Percentiles rank a stretch among this genome's conserved stretches.
phyloP scores from a whole-genome alignment of 2,329 filamentous ascomycete genomes.

The Sporothrix phasma region DNA sequence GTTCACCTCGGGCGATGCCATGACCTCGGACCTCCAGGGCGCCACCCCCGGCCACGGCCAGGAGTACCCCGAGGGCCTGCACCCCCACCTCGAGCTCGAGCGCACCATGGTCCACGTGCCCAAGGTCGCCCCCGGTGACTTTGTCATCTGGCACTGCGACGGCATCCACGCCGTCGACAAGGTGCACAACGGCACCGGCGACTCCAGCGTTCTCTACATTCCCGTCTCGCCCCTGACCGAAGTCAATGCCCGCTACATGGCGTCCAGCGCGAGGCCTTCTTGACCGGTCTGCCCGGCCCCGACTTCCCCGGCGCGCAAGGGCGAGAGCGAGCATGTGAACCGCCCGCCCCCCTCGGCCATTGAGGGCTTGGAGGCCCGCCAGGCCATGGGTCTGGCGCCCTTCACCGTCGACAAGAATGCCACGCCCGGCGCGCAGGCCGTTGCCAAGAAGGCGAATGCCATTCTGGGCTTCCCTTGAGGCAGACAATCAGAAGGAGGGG shows the following conservation, averaged over 20 bases:
- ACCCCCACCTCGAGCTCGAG: conserved; percentile 60
- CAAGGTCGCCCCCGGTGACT: conserved; percentile 60
- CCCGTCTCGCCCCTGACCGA: conserved; percentile 74
- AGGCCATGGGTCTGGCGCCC: conserved; percentile 37
- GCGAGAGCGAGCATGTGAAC: conserved; percentile 47
- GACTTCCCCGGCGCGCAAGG: conserved; percentile 64
- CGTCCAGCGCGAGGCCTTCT: conserved; percentile 60
- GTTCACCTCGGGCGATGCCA: conserved; percentile 21
- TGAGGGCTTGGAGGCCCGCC: conserved; percentile 27
- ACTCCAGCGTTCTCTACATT: conserved; percentile 84
- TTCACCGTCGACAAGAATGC: conserved; percentile 25
- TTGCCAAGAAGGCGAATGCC: conserved; percentile 33
- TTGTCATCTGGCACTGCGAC: conserved; percentile 78
- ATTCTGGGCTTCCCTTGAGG: conserved; percentile 28
- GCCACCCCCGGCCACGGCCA: conserved; percentile 59
- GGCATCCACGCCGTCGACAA: conserved; percentile 76
- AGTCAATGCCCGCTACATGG: conserved; percentile 61
- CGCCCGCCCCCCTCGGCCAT: conserved; percentile 34
- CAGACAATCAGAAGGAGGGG: too few relatives aligned
- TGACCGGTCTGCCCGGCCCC: conserved; percentile 54
- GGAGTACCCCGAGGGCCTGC: conserved; percentile 52
- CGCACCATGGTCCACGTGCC: conserved; percentile 65
- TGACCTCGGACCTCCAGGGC: conserved; percentile 46
- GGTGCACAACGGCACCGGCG: conserved; percentile 57
- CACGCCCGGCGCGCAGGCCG: conserved; percentile 27